Evolutionary conservation across 1,284 basidiomycete genomes (phyloP).

Genomic region (Cryptococcus maquisensis): DNA sequence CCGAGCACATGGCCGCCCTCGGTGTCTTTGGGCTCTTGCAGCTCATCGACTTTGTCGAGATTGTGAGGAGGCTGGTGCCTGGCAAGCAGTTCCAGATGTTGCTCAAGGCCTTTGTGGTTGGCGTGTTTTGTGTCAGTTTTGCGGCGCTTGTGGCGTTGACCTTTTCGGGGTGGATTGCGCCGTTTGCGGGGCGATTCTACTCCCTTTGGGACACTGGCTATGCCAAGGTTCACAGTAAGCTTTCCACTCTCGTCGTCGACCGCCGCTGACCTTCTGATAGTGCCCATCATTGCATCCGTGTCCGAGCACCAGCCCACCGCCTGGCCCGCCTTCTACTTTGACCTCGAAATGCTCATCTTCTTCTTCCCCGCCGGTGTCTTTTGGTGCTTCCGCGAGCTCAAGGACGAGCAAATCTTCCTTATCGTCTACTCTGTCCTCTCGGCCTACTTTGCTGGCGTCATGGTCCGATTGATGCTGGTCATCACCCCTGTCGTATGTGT

Average conservation of each 20-base stretch:
- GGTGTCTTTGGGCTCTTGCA: constrained; percentile 97
- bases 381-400: constrained; percentile 86
- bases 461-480: constrained; percentile 69
- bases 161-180: constrained; percentile 92
- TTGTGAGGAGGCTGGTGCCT: constrained; percentile 82
- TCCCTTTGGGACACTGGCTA: constrained; percentile 99
- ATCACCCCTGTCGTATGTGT: constrained; percentile 56
- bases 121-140: constrained; percentile 68
- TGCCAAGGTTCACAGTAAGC: constrained; percentile 78
- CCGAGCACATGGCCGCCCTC: constrained; percentile 98
- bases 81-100: constrained; percentile 90
- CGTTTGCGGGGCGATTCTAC: constrained; percentile 99
- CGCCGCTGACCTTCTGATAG: constrained; percentile 9
- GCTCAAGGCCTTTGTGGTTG: constrained; percentile 65
- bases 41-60: constrained; percentile 88
- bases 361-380: constrained; percentile 95
- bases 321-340: constrained; percentile 99
- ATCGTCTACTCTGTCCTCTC: constrained; percentile 96
- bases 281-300: constrained; percentile 98
- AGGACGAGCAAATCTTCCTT: constrained; percentile 97
- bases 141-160: constrained; percentile 73
- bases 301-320: constrained; percentile 99
- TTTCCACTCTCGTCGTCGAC: constrained; percentile 7
- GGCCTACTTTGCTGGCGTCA: constrained; percentile 98
- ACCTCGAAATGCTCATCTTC: constrained; percentile 95